A percentile compares a stretch with the other conserved stretches of the same genome.
Conservation (phyloP, 2,329 filamentous ascomycete genomes). For the Colletotrichum phormii region DNA sequence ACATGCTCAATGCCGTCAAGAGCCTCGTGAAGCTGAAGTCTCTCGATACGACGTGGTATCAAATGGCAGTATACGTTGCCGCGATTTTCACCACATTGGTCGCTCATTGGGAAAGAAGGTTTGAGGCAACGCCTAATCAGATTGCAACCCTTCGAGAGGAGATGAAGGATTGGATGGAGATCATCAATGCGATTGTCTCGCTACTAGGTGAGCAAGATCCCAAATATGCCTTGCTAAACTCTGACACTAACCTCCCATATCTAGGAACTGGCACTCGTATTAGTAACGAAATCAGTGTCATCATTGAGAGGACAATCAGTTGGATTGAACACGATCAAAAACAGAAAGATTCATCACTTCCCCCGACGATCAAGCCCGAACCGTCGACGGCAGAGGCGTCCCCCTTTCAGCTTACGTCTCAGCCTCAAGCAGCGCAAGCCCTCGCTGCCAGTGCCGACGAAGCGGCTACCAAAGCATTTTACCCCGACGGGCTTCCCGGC, state of each 20-base stretch:
- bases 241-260: constrained; percentile 20
- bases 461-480: constrained; percentile 45
- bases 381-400: constrained; percentile 11
- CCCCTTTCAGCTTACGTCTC: constrained; percentile 16
- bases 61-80: constrained; percentile 76
- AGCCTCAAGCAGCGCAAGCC: constrained; percentile 14
- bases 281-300: constrained; percentile 56
- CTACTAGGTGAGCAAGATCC: constrained; percentile 68
- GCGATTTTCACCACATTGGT: constrained; percentile 81
- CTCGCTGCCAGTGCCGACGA: constrained; percentile 28
- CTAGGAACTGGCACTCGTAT: constrained; percentile 58
- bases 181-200: constrained; percentile 74
- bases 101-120: constrained; percentile 74
- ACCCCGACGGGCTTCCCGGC: constrained; percentile 37
- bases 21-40: constrained; percentile 73
- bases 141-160: constrained; percentile 71
- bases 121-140: constrained; percentile 67
- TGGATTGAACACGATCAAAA: constrained; percentile 63
- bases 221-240: too few species aligned
- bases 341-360: constrained; percentile 34
- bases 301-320: constrained; percentile 63
- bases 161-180: constrained; percentile 76
- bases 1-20: constrained; percentile 71
- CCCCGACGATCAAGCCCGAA: constrained; percentile 27
- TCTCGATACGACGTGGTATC: constrained; percentile 84